phyloP scores from a whole-genome alignment of 768 basidiomycete species.

The Tulasnella sp. region DNA sequence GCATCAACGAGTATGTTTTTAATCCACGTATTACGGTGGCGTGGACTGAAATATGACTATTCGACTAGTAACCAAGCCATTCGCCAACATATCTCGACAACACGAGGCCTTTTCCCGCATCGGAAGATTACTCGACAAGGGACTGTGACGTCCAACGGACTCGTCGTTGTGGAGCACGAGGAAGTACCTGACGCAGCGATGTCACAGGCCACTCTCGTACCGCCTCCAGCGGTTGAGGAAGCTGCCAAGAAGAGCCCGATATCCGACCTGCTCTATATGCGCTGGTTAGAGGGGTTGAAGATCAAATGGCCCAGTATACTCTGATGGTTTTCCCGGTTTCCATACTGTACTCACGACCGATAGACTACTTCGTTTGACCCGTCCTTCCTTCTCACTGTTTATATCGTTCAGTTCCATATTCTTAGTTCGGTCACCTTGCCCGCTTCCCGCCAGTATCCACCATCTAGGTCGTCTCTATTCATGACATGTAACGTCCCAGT shows the following conservation, averaged over 20 bases:
- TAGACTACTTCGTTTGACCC: too few relatives aligned
- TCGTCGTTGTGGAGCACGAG: slow-evolving; percentile 72
- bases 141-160: slow-evolving; percentile 74
- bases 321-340: background rate
- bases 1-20: slow-evolving; percentile 74
- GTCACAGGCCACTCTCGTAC: slow-evolving; percentile 14
- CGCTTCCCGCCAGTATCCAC: too few relatives aligned
- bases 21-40: background rate
- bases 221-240: slow-evolving; percentile 23
- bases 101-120: slow-evolving; percentile 72
- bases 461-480: too few relatives aligned
- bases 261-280: slow-evolving; percentile 90
- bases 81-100: slow-evolving; percentile 69
- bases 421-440: too few relatives aligned
- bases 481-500: too few relatives aligned
- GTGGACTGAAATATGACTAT: too few relatives aligned
- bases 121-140: slow-evolving; percentile 66
- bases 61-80: slow-evolving; percentile 61
- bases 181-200: slow-evolving; percentile 32
- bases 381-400: too few relatives aligned
- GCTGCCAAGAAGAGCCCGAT: slow-evolving; percentile 46
- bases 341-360: too few relatives aligned
- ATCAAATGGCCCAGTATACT: slow-evolving; percentile 64
- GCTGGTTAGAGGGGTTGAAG: slow-evolving; percentile 88
- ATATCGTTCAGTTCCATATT: too few relatives aligned